Evolutionary conservation across 495 filamentous ascomycete genomes (phyloP).

Genomic region (Tuber magnatum): DNA sequence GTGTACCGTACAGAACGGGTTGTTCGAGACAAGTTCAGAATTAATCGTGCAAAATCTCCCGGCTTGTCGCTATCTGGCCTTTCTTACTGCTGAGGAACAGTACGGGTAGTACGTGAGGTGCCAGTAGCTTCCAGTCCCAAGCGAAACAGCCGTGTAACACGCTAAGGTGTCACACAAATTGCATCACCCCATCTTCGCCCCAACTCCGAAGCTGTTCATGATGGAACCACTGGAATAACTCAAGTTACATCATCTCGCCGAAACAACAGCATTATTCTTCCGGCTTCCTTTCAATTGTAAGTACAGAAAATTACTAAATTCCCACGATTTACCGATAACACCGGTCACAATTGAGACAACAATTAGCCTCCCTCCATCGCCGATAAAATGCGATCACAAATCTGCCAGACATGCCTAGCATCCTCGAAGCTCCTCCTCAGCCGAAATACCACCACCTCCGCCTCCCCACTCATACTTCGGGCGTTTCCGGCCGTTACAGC

Average conservation of each 20-base stretch:
- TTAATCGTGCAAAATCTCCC: background rate
- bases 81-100: background rate
- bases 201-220: background rate
- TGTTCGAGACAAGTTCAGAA: background rate
- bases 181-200: background rate
- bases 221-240: background rate
- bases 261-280: background rate
- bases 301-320: background rate
- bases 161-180: background rate
- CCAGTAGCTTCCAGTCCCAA: background rate
- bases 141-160: background rate
- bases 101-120: background rate
- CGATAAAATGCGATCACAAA: background rate
- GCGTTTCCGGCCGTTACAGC: background rate
- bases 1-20: background rate
- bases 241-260: background rate
- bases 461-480: slow-evolving; percentile 14
- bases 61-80: background rate
- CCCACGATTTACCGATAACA: background rate
- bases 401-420: slow-evolving; percentile 4
- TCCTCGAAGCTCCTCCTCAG: slow-evolving; percentile 11
- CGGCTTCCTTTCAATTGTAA: background rate
- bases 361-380: background rate
- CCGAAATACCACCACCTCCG: background rate
- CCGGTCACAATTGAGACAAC: background rate